Percentiles rank a stretch among this genome's conserved stretches.
Evolutionary conservation across 805 yeast species (phyloP).

Genomic region (Candida chauliodis): DNA sequence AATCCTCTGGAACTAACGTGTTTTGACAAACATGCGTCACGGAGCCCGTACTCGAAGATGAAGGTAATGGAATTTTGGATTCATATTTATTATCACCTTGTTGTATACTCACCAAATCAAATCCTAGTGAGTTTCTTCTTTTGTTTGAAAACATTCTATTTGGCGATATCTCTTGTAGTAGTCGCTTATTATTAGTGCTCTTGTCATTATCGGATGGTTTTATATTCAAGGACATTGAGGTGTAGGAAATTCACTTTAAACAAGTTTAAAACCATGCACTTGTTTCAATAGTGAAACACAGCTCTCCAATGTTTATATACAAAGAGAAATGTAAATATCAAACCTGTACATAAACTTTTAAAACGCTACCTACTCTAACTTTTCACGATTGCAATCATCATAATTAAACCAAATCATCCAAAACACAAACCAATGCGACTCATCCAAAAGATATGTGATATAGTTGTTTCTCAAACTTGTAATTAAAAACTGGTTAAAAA

Average conservation of each 20-base stretch:
- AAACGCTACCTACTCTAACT: constrained; percentile 1
- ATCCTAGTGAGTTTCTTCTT: constrained; percentile 5
- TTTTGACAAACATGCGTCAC: neutral
- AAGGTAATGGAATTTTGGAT: constrained; percentile 3
- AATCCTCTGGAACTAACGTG: constrained; percentile 4
- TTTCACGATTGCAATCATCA: neutral
- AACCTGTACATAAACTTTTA: constrained; percentile 1
- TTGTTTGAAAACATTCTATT: neutral
- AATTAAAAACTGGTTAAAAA: neutral
- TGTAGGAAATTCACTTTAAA: too few species aligned
- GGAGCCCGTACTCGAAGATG: neutral
- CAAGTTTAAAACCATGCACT: too few species aligned
- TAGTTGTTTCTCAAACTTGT: neutral
- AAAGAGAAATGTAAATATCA: constrained; percentile 4
- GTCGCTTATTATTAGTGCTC: constrained; percentile 6
- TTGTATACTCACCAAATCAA: constrained; percentile 4
- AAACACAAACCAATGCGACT: constrained; percentile 6
- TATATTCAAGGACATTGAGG: too few species aligned
- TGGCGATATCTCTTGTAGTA: constrained; percentile 9
- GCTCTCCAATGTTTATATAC: neutral
- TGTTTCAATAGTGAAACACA: too few species aligned
- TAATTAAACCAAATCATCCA: constrained; percentile 5
- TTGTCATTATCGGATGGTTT: too few species aligned
- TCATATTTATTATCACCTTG: neutral
- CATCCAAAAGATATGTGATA: constrained; percentile 1